These are phyloP conservation scores for Penicillium flavigenum DNA, from an alignment of 495 filamentous ascomycete genomes.

Conservation along the genomic window DNA sequence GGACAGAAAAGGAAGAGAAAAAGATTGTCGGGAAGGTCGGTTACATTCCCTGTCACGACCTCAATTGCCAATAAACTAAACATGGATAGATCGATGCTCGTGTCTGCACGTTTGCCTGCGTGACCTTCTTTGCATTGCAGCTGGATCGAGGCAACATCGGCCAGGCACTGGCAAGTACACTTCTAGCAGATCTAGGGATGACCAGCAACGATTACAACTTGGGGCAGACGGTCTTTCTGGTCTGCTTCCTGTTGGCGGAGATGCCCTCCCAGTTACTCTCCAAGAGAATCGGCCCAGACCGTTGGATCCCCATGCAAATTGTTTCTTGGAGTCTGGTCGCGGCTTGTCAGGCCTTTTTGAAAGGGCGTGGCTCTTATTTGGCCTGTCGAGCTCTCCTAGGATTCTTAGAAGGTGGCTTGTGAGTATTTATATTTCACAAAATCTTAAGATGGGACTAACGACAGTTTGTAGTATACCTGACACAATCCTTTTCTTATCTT, in stretches of 20 bases:
- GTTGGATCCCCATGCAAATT: slow-evolving; percentile 25
- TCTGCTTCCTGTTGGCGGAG: slow-evolving; percentile 59
- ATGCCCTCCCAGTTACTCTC: slow-evolving; percentile 49
- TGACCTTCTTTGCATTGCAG: slow-evolving; percentile 56
- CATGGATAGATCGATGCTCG: slow-evolving; percentile 35
- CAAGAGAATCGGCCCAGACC: slow-evolving; percentile 14
- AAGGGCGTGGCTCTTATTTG: slow-evolving; percentile 58
- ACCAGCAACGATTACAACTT: slow-evolving; percentile 67
- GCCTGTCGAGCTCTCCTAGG: slow-evolving; percentile 61
- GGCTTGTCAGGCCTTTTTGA: slow-evolving; percentile 28
- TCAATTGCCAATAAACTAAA: background rate
- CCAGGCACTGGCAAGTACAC: slow-evolving; percentile 61
- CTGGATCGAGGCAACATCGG: slow-evolving; percentile 65
- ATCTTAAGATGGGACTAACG: background rate
- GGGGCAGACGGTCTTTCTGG: slow-evolving; percentile 60
- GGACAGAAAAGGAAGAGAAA: slow-evolving; percentile 62
- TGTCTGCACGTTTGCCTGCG: slow-evolving; percentile 54
- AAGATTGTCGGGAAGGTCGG: slow-evolving; percentile 17
- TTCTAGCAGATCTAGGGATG: slow-evolving; percentile 50
- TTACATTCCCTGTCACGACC: slow-evolving; percentile 21
- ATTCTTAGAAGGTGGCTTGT: slow-evolving; percentile 58
- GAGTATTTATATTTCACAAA: background rate
- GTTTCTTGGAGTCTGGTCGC: slow-evolving; percentile 32
- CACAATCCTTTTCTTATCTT: slow-evolving; percentile 61
- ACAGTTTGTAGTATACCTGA: slow-evolving; percentile 11